phyloP scores from a whole-genome alignment of 495 filamentous ascomycete genomes.

The Collariella sp. region DNA sequence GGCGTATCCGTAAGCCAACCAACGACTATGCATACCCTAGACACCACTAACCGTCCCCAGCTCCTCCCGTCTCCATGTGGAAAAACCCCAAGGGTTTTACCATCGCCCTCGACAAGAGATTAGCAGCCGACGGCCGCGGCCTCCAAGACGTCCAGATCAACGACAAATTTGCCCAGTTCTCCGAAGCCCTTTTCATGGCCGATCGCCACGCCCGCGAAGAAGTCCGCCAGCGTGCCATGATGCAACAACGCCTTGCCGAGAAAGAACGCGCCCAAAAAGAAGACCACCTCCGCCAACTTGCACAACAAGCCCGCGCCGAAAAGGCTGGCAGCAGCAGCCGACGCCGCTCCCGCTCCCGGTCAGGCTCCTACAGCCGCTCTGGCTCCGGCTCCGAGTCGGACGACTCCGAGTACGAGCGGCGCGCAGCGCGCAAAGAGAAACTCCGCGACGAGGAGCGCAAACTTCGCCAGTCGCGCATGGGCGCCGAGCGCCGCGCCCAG shows the following conservation, averaged over 20 bases:
- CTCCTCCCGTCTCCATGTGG: slow-evolving; percentile 93
- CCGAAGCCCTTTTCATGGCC: slow-evolving; percentile 87
- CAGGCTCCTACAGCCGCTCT: slow-evolving; percentile 45
- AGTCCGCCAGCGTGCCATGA: slow-evolving; percentile 80
- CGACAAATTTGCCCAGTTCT: slow-evolving; percentile 96
- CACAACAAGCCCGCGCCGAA: slow-evolving; percentile 85
- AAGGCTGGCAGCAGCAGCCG: slow-evolving; percentile 45
- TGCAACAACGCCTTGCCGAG: slow-evolving; percentile 95
- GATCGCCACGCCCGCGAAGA: slow-evolving; percentile 94
- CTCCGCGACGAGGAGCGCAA: slow-evolving; percentile 78
- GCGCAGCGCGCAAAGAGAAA: slow-evolving; percentile 67
- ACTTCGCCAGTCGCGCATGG: slow-evolving; percentile 91
- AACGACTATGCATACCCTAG: background rate
- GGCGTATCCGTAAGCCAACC: slow-evolving; percentile 56
- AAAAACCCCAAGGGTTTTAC: slow-evolving; percentile 99
- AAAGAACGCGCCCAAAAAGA: slow-evolving; percentile 93
- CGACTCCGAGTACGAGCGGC: slow-evolving; percentile 63
- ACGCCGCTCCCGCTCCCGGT: slow-evolving; percentile 36
- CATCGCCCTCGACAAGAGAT: slow-evolving; percentile 88
- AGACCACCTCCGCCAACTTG: slow-evolving; percentile 80
- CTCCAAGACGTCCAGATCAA: slow-evolving; percentile 95
- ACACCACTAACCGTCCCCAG: slow-evolving; percentile 5
- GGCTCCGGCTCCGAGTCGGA: slow-evolving; percentile 55
- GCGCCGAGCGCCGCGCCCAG: slow-evolving; percentile 79
- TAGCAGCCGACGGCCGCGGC: slow-evolving; percentile 91